Percentiles rank a stretch among this genome's conserved stretches.
phyloP scores from a whole-genome alignment of 129 eudicot genomes.

The Centrapalus pauciflorus region DNA sequence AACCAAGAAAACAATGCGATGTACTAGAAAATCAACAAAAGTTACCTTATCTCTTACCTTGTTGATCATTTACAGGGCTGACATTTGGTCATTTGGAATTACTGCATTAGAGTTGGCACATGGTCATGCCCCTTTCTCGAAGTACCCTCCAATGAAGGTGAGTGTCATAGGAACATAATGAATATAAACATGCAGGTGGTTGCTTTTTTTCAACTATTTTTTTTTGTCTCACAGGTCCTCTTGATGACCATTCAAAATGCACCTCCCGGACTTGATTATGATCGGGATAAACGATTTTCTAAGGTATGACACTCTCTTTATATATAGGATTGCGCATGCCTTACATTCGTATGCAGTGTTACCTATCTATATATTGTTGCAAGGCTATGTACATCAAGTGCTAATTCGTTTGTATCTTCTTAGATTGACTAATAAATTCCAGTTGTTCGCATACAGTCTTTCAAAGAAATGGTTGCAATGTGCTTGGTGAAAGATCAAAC shows the following conservation, averaged over 20 bases:
- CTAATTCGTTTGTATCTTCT: conserved; percentile 16
- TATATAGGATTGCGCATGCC: neutral
- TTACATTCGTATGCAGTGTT: conserved; percentile 9
- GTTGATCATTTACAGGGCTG: conserved; percentile 57
- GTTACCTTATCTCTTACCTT: neutral
- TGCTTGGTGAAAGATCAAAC: conserved; percentile 99
- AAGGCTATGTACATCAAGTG: conserved; percentile 1
- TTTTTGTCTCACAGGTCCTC: conserved; percentile 58
- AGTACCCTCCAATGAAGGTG: conserved; percentile 99
- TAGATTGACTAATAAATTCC: conserved; percentile 20
- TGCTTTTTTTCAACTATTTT: neutral
- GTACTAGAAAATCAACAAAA: neutral
- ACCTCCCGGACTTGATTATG: conserved; percentile 99
- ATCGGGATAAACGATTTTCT: conserved; percentile 94
- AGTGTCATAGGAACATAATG: neutral
- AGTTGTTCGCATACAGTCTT: conserved; percentile 66
- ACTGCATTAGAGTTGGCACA: conserved; percentile 99
- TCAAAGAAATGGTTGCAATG: conserved; percentile 97
- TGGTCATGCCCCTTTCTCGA: conserved; percentile 99
- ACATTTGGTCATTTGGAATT: conserved; percentile 94
- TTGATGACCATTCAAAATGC: conserved; percentile 98
- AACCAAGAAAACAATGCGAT: neutral
- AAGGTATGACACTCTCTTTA: conserved; percentile 52
- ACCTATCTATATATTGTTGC: neutral
- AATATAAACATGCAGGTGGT: neutral